phyloP scores from a whole-genome alignment of 306 rosid genomes.

The Quercus bicolor region DNA sequence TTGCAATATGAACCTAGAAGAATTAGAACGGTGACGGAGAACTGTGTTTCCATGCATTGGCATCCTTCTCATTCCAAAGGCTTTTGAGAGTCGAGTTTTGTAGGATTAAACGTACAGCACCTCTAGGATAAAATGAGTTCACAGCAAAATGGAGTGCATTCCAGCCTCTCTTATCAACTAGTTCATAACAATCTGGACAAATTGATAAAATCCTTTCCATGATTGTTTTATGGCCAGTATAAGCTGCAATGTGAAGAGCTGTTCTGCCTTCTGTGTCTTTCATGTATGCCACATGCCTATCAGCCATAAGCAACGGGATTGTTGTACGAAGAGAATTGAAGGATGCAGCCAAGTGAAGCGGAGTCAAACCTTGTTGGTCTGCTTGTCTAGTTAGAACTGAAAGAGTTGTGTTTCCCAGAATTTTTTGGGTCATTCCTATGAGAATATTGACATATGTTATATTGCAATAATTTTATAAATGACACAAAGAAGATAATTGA shows the following conservation, averaged over 20 bases:
- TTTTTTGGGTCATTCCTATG: too few species aligned
- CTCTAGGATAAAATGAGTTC: too few species aligned
- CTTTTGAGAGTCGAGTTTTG: rapidly evolving
- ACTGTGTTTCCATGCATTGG: too few species aligned
- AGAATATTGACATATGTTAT: too few species aligned
- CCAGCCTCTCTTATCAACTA: background rate
- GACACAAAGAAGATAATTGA: too few species aligned
- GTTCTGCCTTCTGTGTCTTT: background rate
- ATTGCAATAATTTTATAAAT: too few species aligned
- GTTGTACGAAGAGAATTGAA: background rate
- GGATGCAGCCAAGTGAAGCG: background rate
- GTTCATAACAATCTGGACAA: background rate
- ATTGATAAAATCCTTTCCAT: background rate
- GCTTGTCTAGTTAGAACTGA: background rate
- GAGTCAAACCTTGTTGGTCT: background rate
- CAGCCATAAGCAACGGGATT: background rate
- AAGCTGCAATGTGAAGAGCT: background rate
- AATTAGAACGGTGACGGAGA: too few species aligned
- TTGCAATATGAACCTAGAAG: rapidly evolving
- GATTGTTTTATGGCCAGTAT: rapidly evolving
- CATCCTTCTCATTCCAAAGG: too few species aligned
- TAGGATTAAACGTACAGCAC: rapidly evolving
- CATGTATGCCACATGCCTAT: too few species aligned
- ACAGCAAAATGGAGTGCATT: background rate
- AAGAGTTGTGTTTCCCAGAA: too few species aligned